These are phyloP conservation scores for Lotus japonicus DNA, from an alignment of 306 rosid genomes.

Conservation along the genomic window DNA sequence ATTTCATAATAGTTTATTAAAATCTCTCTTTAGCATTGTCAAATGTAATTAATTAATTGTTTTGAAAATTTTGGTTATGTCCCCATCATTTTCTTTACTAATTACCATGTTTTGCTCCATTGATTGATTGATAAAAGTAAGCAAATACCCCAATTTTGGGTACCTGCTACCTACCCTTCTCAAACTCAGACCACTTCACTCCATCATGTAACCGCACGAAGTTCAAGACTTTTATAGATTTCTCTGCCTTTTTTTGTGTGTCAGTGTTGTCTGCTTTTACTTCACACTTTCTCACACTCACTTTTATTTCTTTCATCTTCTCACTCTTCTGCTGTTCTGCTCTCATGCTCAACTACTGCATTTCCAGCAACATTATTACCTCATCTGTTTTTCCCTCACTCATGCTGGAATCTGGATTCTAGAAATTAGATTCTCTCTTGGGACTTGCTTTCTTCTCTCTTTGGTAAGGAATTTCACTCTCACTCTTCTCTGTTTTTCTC, in stretches of 20 bases:
- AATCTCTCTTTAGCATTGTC: too few relatives aligned
- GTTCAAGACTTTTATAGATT: conserved; percentile 25
- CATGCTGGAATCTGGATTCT: background rate
- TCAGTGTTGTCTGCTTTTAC: conserved; percentile 20
- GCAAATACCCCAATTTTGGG: background rate
- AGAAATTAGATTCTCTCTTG: background rate
- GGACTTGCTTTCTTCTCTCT: background rate
- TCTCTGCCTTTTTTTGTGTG: conserved; percentile 7
- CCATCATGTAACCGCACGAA: conserved; percentile 29
- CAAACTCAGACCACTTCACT: background rate
- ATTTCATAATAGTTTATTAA: too few relatives aligned
- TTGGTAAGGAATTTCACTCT: conserved; percentile 7
- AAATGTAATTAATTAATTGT: too few relatives aligned
- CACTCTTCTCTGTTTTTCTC: background rate
- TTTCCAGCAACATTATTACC: conserved; percentile 17
- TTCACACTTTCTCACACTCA: conserved; percentile 25
- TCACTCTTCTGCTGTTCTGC: background rate
- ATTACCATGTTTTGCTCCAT: too few relatives aligned
- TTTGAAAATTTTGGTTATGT: too few relatives aligned
- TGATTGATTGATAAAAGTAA: too few relatives aligned
- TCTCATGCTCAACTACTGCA: conserved; percentile 7
- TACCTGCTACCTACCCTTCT: background rate
- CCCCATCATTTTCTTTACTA: too few relatives aligned
- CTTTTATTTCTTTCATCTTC: background rate
- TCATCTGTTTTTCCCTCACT: background rate